Percentiles rank a stretch among this genome's conserved stretches.
These are phyloP conservation scores for Vitis vinifera DNA, from an alignment of 164 flowering plant genomes.

Conservation along the genomic window ASM3070453v1 NC_081807.1:6507001-6507500, in stretches of 20 bases:
- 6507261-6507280: conserved; percentile 50
- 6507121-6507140: too few relatives aligned
- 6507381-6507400: conserved; percentile 38
- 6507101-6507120: too few relatives aligned
- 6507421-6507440: not conserved
- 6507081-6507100: not conserved
- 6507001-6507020: too few relatives aligned
- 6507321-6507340: conserved; percentile 93
- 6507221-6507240: conserved; percentile 68
- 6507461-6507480: not conserved
- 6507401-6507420: not conserved
- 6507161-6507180: not conserved
- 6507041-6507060: too few relatives aligned
- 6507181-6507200: conserved; percentile 4
- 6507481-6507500: not conserved
- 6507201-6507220: conserved; percentile 61
- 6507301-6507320: conserved; percentile 84
- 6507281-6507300: conserved; percentile 58
- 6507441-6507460: conserved; percentile 5
- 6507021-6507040: too few relatives aligned
- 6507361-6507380: conserved; percentile 81
- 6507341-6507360: conserved; percentile 98
- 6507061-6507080: not conserved
- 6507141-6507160: too few relatives aligned
- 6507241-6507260: conserved; percentile 58